Conservation (phyloP, 176 grass and related monocot genomes). For the Phoenix dactylifera region DNA sequence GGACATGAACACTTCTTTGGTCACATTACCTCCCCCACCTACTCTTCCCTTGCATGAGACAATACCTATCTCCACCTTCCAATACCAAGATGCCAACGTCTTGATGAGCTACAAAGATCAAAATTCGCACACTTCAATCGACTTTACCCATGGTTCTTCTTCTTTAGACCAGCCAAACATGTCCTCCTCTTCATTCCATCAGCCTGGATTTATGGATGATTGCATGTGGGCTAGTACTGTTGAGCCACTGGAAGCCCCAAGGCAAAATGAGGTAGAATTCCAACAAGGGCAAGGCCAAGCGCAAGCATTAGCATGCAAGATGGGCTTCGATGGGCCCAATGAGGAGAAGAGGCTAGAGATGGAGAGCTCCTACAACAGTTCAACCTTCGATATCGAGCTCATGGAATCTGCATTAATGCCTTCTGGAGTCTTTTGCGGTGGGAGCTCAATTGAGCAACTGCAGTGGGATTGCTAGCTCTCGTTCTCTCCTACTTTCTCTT, state of each 20-base stretch:
- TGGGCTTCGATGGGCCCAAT: not conserved
- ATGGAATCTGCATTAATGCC: slow-evolving; percentile 58
- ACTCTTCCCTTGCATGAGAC: slow-evolving; percentile 28
- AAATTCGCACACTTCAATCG: slow-evolving; percentile 38
- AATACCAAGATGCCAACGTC: slow-evolving; percentile 36
- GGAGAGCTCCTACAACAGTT: slow-evolving; percentile 42
- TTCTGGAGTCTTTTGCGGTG: slow-evolving; percentile 48
- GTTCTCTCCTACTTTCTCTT: slow-evolving; percentile 24
- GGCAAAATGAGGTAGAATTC: slow-evolving; percentile 28
- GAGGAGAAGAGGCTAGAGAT: slow-evolving; percentile 53
- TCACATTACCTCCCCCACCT: slow-evolving; percentile 8
- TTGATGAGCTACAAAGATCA: slow-evolving; percentile 74
- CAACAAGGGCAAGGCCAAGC: slow-evolving; percentile 22
- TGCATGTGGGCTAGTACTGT: slow-evolving; percentile 40
- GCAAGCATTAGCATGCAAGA: not conserved
- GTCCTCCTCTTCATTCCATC: slow-evolving; percentile 46
- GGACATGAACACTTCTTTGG: slow-evolving; percentile 21
- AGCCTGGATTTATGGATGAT: slow-evolving; percentile 54
- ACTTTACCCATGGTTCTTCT: slow-evolving; percentile 55
- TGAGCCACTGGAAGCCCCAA: slow-evolving; percentile 21
- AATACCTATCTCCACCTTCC: slow-evolving; percentile 33
- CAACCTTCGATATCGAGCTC: slow-evolving; percentile 62
- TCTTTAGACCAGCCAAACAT: slow-evolving; percentile 23
- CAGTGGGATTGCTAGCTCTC: slow-evolving; percentile 84
- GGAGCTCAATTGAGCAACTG: slow-evolving; percentile 65